These are phyloP conservation scores for Erythrophleum fordii DNA, from an alignment of 306 rosid species.

Conservation along the genomic window DNA sequence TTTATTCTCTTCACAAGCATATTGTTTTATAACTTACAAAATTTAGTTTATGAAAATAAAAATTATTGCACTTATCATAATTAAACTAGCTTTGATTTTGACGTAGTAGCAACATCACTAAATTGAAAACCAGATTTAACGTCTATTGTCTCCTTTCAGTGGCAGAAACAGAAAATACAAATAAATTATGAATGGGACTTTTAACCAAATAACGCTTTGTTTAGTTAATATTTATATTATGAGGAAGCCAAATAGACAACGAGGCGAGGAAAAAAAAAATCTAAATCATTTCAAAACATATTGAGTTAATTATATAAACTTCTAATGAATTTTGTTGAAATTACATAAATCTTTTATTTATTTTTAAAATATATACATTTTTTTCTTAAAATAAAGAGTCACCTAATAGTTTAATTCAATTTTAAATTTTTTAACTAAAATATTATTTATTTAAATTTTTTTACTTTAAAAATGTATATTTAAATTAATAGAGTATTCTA, in stretches of 20 bases:
- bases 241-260: background rate
- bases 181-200: background rate
- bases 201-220: background rate
- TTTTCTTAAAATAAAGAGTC: too few relatives aligned
- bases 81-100: background rate
- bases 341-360: too few relatives aligned
- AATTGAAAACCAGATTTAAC: background rate
- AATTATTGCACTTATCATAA: background rate
- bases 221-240: background rate
- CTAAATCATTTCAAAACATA: background rate
- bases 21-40: background rate
- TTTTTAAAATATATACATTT: too few relatives aligned
- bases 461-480: too few relatives aligned
- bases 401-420: too few relatives aligned
- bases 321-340: too few relatives aligned
- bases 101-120: background rate
- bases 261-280: background rate
- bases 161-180: background rate
- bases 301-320: too few relatives aligned
- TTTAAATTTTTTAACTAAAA: too few relatives aligned
- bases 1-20: background rate
- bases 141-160: background rate
- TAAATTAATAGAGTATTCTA: too few relatives aligned
- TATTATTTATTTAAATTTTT: too few relatives aligned
- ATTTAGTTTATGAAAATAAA: background rate